Conservation (phyloP, 2,329 filamentous ascomycete species). For the Cytospora piceae region DNA sequence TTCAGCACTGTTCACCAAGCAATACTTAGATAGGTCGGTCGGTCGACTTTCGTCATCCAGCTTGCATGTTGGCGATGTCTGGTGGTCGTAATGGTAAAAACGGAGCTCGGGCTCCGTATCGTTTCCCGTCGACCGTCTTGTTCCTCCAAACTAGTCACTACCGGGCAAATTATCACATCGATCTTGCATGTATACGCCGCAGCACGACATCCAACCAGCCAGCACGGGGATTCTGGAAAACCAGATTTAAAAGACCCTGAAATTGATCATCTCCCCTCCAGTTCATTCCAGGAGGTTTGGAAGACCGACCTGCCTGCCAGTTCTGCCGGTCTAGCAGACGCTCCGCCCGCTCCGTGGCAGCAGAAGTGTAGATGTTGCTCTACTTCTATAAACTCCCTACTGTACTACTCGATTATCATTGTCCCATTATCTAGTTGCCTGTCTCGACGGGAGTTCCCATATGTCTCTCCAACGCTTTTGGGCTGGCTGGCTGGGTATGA, state of each 20-base stretch:
- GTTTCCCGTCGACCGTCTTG: not conserved
- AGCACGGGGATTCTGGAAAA: slow-evolving; percentile 19
- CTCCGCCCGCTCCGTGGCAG: not conserved
- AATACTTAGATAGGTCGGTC: not conserved
- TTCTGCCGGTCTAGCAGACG: not conserved
- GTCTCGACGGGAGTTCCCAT: not conserved
- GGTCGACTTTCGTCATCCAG: too few relatives aligned
- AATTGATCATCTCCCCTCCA: not conserved
- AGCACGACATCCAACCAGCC: slow-evolving; percentile 21
- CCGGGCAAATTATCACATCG: slow-evolving; percentile 2
- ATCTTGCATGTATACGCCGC: not conserved
- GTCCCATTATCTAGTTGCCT: not conserved
- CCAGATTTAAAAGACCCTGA: slow-evolving; percentile 12
- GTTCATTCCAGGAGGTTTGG: not conserved
- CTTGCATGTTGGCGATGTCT: not conserved
- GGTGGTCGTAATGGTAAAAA: not conserved
- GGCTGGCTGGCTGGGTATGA: not conserved
- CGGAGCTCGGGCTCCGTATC: slow-evolving; percentile 13
- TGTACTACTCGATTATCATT: not conserved
- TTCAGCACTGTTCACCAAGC: not conserved
- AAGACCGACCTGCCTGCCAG: not conserved
- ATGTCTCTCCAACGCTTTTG: not conserved
- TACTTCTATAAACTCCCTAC: not conserved
- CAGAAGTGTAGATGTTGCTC: not conserved
- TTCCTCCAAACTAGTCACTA: too few relatives aligned